phyloP scores from a whole-genome alignment of 2,329 filamentous ascomycete genomes.

The Aspergillus sojae region DNA sequence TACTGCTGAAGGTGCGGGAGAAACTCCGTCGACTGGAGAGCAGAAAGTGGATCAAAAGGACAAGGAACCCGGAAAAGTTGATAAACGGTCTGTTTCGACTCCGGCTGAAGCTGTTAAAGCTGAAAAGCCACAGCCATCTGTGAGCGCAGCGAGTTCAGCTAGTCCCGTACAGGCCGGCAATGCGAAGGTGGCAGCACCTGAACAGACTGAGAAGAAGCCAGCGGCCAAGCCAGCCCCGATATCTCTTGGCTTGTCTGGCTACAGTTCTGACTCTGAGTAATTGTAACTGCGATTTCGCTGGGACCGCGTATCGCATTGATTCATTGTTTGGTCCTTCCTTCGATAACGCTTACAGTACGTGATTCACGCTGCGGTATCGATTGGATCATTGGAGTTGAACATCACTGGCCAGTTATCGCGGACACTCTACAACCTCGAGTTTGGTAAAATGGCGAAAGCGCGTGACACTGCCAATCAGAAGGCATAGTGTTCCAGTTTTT shows the following conservation, averaged over 20 bases:
- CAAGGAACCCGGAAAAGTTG: constrained; percentile 1
- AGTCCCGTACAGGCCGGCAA: background rate
- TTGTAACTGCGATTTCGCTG: background rate
- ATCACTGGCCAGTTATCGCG: background rate
- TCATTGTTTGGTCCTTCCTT: background rate
- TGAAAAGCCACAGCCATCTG: background rate
- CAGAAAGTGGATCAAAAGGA: constrained; percentile 12
- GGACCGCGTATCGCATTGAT: background rate
- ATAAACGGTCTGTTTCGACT: background rate
- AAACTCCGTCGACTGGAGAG: constrained; percentile 9
- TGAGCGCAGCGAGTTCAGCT: background rate
- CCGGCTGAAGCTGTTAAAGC: background rate
- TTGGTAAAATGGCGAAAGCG: background rate
- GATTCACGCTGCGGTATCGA: background rate
- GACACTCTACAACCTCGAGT: background rate
- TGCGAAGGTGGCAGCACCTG: background rate
- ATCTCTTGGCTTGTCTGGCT: constrained; percentile 40
- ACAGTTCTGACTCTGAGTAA: constrained; percentile 46
- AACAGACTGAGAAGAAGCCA: constrained; percentile 6
- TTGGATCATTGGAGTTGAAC: background rate
- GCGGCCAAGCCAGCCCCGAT: constrained; percentile 26
- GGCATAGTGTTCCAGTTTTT: background rate
- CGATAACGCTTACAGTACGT: background rate
- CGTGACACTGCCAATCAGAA: background rate
- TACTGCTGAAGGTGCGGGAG: constrained; percentile 21